Evolutionary conservation across 176 grass and related monocot genomes (phyloP).

Genomic region (Dendrocalamus sinicus): DNA sequence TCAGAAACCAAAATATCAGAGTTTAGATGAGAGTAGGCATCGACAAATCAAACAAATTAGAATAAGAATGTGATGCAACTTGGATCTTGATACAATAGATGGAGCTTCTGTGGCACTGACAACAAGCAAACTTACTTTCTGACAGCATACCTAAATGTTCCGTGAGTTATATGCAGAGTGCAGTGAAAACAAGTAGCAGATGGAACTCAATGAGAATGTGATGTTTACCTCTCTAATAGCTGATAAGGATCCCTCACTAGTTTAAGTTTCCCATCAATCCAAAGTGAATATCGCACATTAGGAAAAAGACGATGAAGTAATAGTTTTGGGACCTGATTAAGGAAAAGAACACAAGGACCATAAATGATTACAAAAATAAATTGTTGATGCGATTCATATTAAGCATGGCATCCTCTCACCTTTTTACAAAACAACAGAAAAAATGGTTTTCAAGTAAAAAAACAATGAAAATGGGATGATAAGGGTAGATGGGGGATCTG

Average conservation of each 20-base stretch:
- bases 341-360: slow-evolving; percentile 4
- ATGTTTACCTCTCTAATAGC: slow-evolving; percentile 88
- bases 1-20: slow-evolving; percentile 32
- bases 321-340: slow-evolving; percentile 86
- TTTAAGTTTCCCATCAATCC: slow-evolving; percentile 99
- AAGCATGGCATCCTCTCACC: slow-evolving; percentile 1
- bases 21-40: neutral
- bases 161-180: slow-evolving; percentile 31
- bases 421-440: slow-evolving; percentile 16
- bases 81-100: slow-evolving; percentile 3
- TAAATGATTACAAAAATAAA: slow-evolving; percentile 31
- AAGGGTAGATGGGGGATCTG: slow-evolving; percentile 14
- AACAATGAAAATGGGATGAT: slow-evolving; percentile 1
- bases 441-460: slow-evolving; percentile 5
- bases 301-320: slow-evolving; percentile 97
- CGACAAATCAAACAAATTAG: slow-evolving; percentile 5
- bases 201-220: neutral
- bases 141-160: slow-evolving; percentile 23
- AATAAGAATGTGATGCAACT: slow-evolving; percentile 8
- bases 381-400: neutral
- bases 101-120: slow-evolving; percentile 3
- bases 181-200: slow-evolving; percentile 33
- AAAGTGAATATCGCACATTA: slow-evolving; percentile 80
- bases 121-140: slow-evolving; percentile 10
- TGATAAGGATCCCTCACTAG: slow-evolving; percentile 88